These are phyloP conservation scores for Alternaria brassicicola DNA, from an alignment of 2,329 filamentous ascomycete genomes.

Conservation along the genomic window DNA sequence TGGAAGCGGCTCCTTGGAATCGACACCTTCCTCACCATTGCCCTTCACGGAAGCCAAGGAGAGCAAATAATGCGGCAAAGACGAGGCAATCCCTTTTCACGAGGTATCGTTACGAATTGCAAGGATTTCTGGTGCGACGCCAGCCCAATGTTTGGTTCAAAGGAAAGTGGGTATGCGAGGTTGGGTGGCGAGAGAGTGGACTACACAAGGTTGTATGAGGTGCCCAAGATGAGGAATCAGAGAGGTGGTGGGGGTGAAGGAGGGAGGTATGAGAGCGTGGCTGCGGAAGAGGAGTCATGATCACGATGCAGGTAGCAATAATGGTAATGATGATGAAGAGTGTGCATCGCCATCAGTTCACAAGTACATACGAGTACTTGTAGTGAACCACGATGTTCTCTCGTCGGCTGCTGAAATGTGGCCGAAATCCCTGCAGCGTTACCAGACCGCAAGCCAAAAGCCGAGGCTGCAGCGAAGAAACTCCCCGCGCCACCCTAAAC, in stretches of 20 bases:
- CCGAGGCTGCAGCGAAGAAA: constrained; percentile 31
- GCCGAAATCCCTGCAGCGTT: constrained; percentile 5
- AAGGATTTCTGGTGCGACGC: constrained; percentile 96
- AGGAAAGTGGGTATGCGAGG: constrained; percentile 75
- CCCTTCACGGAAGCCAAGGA: constrained; percentile 70
- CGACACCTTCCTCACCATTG: constrained; percentile 92
- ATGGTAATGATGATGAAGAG: constrained; percentile 9
- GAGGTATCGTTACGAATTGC: constrained; percentile 86
- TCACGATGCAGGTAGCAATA: constrained; percentile 1
- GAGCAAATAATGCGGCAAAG: constrained; percentile 49
- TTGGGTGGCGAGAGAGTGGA: constrained; percentile 81
- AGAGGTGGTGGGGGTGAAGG: constrained; percentile 34
- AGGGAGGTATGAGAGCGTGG: constrained; percentile 67
- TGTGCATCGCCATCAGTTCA: background rate
- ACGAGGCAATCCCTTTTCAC: constrained; percentile 80
- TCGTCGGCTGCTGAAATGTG: constrained; percentile 11
- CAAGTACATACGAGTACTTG: background rate
- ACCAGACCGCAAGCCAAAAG: constrained; percentile 10
- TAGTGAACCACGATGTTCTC: background rate
- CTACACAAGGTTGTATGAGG: constrained; percentile 89
- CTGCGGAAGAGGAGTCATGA: constrained; percentile 37
- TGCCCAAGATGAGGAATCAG: constrained; percentile 70
- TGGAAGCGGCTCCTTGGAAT: constrained; percentile 88
- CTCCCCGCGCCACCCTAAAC: constrained; percentile 27
- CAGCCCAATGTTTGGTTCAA: constrained; percentile 76